A percentile compares a stretch with the other conserved stretches of the same genome.
These are phyloP conservation scores for Podosphaera xanthii DNA, from an alignment of 2,329 filamentous ascomycete genomes.

Conservation along the genomic window DNA sequence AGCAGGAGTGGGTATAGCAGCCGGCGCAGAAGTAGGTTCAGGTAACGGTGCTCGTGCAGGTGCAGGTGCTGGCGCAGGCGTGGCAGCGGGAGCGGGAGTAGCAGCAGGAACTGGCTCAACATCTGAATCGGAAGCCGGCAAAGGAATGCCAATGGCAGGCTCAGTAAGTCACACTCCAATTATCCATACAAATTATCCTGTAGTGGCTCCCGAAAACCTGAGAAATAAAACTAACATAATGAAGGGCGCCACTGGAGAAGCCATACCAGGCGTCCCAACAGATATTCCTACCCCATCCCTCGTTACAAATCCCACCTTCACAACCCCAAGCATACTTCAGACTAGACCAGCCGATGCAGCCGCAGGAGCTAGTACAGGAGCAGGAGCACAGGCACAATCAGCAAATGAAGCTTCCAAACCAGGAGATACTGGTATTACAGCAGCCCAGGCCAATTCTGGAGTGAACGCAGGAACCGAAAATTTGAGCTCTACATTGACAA, in stretches of 20 bases:
- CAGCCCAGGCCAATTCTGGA: not conserved
- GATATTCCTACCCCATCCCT: not conserved
- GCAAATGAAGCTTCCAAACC: not conserved
- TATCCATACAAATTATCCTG: not conserved
- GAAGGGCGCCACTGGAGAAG: not conserved
- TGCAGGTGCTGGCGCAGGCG: no score
- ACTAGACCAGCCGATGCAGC: not conserved
- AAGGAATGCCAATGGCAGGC: not conserved
- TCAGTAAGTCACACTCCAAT: not conserved
- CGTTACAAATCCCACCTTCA: not conserved
- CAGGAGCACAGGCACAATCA: not conserved
- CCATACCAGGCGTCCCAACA: not conserved
- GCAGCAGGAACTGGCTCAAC: not conserved
- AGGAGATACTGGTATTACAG: not conserved
- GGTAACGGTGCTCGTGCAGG: no score
- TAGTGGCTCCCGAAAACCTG: not conserved
- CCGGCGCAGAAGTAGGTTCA: no score
- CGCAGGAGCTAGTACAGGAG: not conserved
- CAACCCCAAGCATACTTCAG: not conserved
- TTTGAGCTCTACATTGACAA: not conserved
- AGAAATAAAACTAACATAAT: not conserved
- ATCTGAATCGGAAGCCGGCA: not conserved
- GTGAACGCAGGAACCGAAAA: not conserved
- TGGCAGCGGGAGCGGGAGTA: not conserved
- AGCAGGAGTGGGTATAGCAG: not conserved